A percentile compares a stretch with the other conserved stretches of the same genome.
Evolutionary conservation across 345 rosid genomes (phyloP).

Genomic region (Balakata baccata): DNA sequence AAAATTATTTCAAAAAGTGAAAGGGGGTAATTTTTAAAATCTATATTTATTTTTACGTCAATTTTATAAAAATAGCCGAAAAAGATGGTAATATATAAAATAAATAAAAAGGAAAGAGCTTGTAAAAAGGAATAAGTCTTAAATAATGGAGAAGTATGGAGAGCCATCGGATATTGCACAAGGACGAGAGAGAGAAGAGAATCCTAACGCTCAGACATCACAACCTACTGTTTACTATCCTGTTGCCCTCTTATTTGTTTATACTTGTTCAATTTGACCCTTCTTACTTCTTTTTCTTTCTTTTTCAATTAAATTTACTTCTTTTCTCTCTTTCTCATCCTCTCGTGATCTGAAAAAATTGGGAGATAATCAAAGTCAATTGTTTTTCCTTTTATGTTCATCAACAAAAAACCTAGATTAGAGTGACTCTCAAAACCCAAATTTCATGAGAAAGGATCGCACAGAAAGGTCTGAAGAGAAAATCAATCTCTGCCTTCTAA

Average conservation of each 20-base stretch:
- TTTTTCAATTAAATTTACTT: not conserved
- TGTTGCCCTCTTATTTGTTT: not conserved
- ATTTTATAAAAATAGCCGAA: not conserved
- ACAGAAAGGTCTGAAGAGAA: slow-evolving; percentile 56
- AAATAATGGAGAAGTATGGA: slow-evolving; percentile 57
- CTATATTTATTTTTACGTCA: too few species aligned
- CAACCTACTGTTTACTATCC: slow-evolving; percentile 16
- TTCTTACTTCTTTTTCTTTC: not conserved
- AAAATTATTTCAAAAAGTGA: too few species aligned
- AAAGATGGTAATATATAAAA: too few species aligned
- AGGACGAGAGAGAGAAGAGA: slow-evolving; percentile 30
- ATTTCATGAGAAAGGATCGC: slow-evolving; percentile 33
- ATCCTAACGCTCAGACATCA: slow-evolving; percentile 44
- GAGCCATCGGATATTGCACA: slow-evolving; percentile 42
- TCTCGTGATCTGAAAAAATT: slow-evolving; percentile 4
- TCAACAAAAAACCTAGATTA: slow-evolving; percentile 30
- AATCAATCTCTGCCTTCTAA: slow-evolving; percentile 26
- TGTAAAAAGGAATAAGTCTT: too few species aligned
- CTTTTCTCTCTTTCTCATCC: not conserved
- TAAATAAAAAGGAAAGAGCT: too few species aligned
- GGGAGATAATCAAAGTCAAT: not conserved
- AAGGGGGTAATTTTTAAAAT: too few species aligned
- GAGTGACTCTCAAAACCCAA: slow-evolving; percentile 6
- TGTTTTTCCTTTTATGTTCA: slow-evolving; percentile 17
- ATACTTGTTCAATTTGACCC: too few species aligned